Percentiles rank a stretch among this genome's conserved stretches.
Conservation (phyloP, 345 rosid genomes). For the Eucalyptus cladocalyx region DNA sequence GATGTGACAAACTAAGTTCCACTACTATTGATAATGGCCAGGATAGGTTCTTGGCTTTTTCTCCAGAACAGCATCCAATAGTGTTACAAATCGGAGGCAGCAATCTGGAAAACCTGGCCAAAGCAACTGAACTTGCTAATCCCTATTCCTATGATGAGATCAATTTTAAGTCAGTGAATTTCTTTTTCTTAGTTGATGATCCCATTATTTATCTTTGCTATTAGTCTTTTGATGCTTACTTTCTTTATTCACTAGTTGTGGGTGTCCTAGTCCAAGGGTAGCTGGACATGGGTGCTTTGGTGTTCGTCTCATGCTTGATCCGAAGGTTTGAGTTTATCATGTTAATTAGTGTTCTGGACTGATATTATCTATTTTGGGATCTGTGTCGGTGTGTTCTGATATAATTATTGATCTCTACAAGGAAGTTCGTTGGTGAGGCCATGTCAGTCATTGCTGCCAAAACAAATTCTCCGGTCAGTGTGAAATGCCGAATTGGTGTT, state of each 20-base stretch:
- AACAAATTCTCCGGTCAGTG: conserved; percentile 75
- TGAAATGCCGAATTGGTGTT: conserved; percentile 95
- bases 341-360: not conserved
- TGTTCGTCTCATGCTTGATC: conserved; percentile 91
- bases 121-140: conserved; percentile 79
- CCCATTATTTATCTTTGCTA: not conserved
- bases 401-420: conserved; percentile 6
- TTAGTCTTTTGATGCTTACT: not conserved
- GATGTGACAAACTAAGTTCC: not conserved
- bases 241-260: conserved; percentile 45
- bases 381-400: not conserved
- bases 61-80: conserved; percentile 92
- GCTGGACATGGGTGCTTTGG: conserved; percentile 99
- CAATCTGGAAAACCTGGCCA: conserved; percentile 75
- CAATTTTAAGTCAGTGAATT: conserved; percentile 69
- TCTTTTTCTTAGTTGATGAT: not conserved
- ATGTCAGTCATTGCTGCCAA: conserved; percentile 97
- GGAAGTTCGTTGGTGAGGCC: conserved; percentile 91
- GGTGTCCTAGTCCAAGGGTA: conserved; percentile 95
- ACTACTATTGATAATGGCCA: conserved; percentile 11
- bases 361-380: not conserved
- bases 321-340: conserved; percentile 42
- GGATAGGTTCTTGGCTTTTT: conserved; percentile 88
- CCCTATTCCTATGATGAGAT: conserved; percentile 85
- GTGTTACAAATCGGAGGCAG: conserved; percentile 97